Conservation (phyloP, 176 grass and related monocot genomes). For the Aegilops tauschii region DNA sequence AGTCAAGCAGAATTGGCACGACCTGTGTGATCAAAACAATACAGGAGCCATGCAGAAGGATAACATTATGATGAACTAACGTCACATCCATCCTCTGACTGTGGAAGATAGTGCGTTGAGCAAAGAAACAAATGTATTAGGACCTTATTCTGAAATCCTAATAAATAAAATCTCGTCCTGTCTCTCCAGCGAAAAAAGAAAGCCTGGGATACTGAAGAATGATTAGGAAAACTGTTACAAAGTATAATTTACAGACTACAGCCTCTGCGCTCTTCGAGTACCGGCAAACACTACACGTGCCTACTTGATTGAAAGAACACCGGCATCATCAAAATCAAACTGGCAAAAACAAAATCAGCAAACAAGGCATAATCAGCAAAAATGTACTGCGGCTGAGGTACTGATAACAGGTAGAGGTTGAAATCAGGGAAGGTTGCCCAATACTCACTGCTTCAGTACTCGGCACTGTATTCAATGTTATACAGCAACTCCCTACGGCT, state of each 20-base stretch:
- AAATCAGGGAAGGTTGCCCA: neutral
- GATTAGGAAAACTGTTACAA: slow-evolving; percentile 19
- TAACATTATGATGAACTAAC: neutral
- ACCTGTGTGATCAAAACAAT: neutral
- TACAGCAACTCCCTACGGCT: slow-evolving; percentile 72
- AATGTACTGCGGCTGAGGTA: neutral
- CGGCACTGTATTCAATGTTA: slow-evolving; percentile 60
- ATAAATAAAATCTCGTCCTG: slow-evolving; percentile 6
- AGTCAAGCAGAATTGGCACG: neutral
- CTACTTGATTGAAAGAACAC: slow-evolving; percentile 35
- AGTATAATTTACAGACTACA: slow-evolving; percentile 62
- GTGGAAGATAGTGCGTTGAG: neutral
- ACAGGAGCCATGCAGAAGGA: neutral
- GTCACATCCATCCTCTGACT: neutral
- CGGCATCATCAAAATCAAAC: slow-evolving; percentile 19
- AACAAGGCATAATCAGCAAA: neutral
- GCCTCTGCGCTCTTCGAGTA: slow-evolving; percentile 16
- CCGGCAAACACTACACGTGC: slow-evolving; percentile 19
- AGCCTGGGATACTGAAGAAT: slow-evolving; percentile 12
- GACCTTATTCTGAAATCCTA: slow-evolving; percentile 43
- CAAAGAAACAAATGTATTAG: slow-evolving; percentile 15
- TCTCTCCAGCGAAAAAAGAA: slow-evolving; percentile 21
- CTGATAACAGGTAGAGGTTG: neutral
- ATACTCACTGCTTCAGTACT: slow-evolving; percentile 53
- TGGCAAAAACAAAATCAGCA: slow-evolving; percentile 9